Evolutionary conservation across 352 stramenopile species (phyloP), one percentile per base, ranked within the genome.

Genomic region (Thalassiosira exigua): DNA sequence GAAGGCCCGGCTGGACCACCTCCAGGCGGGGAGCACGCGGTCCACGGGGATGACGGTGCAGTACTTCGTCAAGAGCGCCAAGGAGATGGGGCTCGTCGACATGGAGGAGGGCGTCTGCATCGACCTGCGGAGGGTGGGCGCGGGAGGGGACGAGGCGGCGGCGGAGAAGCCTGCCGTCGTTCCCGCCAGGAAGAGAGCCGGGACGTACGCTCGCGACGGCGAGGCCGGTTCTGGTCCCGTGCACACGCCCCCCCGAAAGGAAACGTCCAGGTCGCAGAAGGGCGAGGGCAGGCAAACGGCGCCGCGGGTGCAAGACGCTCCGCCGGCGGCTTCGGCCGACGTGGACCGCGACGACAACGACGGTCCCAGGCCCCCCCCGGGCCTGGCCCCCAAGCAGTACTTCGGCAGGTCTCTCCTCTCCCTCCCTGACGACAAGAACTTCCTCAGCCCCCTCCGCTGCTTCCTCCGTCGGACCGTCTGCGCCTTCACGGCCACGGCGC

Each of bases 11-110:
- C 91, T 89, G 46, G 54, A 79, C 54, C 76, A 69, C 9, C 58
- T 93, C 12, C 90, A 87, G 53, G 44, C 74, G 22, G 82, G 89
- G 41, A 80, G 81, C 36, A 46, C 76, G 33, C 65, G 87, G 51
- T 75, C 67, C 27, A 82, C 89, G n/a, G 89, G 89, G 21, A 94
- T 88, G 57, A 94, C 89, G 0, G 91, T 94, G 59, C 86, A 92
- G 41, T 94, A 94, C 54, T 94, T 94, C 69, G 88, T 92, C 46
- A 78, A 80, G 69, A 79, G 79, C 17, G 89, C 89, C 7, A 74
- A 67, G 30, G 79, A 82, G 26, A 61, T 94, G 56, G 89, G 89
- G 27, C 91, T 94, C 82, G 76, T 84, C 19, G 89, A 94, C 44
- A 68, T 59, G 50, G 57, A 36, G 14, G 54, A 74, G 9, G 76